Conservation (phyloP, 2,329 filamentous ascomycete species). For the Aspergillus fructus region DNA sequence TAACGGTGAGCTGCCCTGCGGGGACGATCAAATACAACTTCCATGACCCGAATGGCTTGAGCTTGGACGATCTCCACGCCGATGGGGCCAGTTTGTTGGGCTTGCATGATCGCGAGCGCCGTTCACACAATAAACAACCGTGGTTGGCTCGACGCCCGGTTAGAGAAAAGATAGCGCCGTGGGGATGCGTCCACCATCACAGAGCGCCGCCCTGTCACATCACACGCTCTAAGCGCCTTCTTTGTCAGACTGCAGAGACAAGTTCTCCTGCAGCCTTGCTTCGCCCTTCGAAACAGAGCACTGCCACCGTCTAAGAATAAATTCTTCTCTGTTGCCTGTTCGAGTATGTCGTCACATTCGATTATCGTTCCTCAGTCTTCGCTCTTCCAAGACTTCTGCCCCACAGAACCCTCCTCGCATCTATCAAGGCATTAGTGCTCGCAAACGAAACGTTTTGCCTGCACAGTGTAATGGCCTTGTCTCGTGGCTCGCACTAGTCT, state of each 20-base stretch:
- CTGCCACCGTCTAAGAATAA: slow-evolving; percentile 11
- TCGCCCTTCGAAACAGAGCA: neutral
- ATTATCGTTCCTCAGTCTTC: neutral
- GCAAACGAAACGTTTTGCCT: too few species aligned
- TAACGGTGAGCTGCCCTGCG: neutral
- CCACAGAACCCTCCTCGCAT: neutral
- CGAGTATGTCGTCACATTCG: neutral
- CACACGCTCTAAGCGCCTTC: slow-evolving; percentile 14
- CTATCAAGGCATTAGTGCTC: neutral
- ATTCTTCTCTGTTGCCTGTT: neutral
- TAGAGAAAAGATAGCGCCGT: slow-evolving; percentile 20
- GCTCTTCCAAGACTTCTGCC: neutral
- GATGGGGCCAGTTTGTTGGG: slow-evolving; percentile 6
- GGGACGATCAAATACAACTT: slow-evolving; percentile 1
- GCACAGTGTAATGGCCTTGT: too few species aligned
- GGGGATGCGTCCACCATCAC: slow-evolving; percentile 21
- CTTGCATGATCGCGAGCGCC: slow-evolving; percentile 12
- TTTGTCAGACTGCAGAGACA: neutral
- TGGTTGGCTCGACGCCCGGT: slow-evolving; percentile 17
- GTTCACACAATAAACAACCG: slow-evolving; percentile 14
- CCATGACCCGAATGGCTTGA: slow-evolving; percentile 6
- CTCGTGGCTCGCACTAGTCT: too few species aligned
- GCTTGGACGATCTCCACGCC: slow-evolving; percentile 3
- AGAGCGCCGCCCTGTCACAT: slow-evolving; percentile 16
- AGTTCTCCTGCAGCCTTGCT: neutral